Evolutionary conservation across 331 rosid species (phyloP).

Genomic region (Malus hybrid): DNA sequence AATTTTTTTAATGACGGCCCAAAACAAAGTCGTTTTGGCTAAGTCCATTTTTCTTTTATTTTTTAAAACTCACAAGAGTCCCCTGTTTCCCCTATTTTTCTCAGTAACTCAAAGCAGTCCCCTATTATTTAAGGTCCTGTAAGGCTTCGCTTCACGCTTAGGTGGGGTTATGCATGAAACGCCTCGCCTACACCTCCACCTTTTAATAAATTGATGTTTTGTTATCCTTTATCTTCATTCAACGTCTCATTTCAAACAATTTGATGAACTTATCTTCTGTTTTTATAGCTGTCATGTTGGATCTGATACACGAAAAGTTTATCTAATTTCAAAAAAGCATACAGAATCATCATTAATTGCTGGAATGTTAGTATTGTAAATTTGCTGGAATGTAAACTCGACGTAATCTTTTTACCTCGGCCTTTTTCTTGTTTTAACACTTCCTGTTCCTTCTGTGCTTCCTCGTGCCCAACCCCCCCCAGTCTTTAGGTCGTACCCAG

Average conservation of each 20-base stretch:
- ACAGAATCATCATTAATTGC: neutral
- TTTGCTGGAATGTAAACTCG: neutral
- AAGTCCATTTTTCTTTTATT: no score
- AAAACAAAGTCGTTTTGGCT: no score
- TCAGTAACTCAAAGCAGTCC: no score
- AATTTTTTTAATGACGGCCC: no score
- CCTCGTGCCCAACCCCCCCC: no score
- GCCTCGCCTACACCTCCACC: no score
- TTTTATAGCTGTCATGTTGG: neutral
- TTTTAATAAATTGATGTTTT: neutral
- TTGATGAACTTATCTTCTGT: neutral
- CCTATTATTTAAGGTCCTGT: no score
- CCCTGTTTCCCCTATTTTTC: no score
- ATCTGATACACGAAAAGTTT: neutral
- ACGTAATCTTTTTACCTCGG: neutral
- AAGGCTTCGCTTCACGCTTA: no score
- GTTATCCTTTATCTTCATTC: conserved; percentile 10
- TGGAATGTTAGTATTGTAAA: neutral
- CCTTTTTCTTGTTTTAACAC: conserved; percentile 10
- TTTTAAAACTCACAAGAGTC: no score
- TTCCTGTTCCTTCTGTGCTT: conserved; percentile 43
- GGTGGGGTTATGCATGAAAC: no score
- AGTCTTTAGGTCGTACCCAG: no score
- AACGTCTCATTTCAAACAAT: neutral
- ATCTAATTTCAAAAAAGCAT: neutral